Percentiles rank a stretch among this genome's conserved stretches.
Evolutionary conservation across 2,329 filamentous ascomycete genomes (phyloP).

Genomic region (Pochonia chlamydosporia): DNA sequence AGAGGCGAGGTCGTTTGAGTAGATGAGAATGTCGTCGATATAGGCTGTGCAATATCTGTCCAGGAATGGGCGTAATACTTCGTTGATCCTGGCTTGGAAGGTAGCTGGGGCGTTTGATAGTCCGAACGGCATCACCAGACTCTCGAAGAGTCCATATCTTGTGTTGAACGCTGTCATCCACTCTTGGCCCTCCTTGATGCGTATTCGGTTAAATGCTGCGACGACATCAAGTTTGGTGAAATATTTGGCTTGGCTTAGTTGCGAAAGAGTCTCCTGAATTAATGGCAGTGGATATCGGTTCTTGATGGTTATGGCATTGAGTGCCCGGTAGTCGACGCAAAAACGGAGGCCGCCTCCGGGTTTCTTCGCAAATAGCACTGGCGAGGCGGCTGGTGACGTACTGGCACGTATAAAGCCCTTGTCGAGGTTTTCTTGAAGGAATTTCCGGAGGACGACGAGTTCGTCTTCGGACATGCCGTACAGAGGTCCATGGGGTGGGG

Average conservation of each 20-base stretch:
- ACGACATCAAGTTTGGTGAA: not conserved
- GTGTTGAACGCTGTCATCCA: slow-evolving; percentile 2
- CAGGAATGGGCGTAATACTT: not conserved
- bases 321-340: not conserved
- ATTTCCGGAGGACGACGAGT: not conserved
- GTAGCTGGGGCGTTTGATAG: not conserved
- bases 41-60: slow-evolving; percentile 6
- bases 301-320: not conserved
- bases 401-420: not conserved
- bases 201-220: not conserved
- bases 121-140: not conserved
- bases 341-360: not conserved
- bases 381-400: not conserved
- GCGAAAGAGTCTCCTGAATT: not conserved
- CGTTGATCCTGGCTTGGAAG: slow-evolving; percentile 1
- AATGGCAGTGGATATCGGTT: not conserved
- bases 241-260: not conserved
- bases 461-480: not conserved
- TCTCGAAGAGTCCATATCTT: slow-evolving; percentile 1
- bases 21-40: slow-evolving; percentile 8
- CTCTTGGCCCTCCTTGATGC: not conserved
- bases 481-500: not conserved
- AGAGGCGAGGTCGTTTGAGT: slow-evolving; percentile 1
- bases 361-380: not conserved
- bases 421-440: not conserved